These are phyloP conservation scores for Leonotis leonurus DNA, from an alignment of 257 asterid species.

Conservation along the genomic window DNA sequence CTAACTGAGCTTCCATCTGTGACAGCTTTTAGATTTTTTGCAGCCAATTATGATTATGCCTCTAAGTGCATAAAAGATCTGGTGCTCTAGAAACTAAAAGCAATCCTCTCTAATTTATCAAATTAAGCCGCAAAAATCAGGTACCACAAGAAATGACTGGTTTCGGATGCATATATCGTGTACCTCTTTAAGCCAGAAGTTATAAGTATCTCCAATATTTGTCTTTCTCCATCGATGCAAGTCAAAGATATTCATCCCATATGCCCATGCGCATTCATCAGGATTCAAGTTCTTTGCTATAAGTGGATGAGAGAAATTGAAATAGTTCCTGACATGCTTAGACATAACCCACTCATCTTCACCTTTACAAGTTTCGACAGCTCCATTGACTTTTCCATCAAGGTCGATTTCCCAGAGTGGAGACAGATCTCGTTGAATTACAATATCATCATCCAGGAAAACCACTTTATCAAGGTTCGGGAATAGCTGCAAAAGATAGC, in stretches of 20 bases:
- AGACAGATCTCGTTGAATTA: constrained; percentile 83
- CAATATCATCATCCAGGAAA: constrained; percentile 95
- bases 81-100: background rate
- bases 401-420: constrained; percentile 91
- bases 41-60: background rate
- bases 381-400: constrained; percentile 87
- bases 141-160: constrained; percentile 11
- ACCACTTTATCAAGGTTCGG: constrained; percentile 96
- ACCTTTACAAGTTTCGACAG: constrained; percentile 99
- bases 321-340: constrained; percentile 78
- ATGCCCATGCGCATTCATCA: constrained; percentile 98
- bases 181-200: constrained; percentile 95
- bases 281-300: constrained; percentile 77
- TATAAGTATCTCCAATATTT: constrained; percentile 73
- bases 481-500: constrained; percentile 65
- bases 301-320: constrained; percentile 92
- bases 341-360: constrained; percentile 98
- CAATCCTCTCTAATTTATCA: background rate
- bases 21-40: background rate
- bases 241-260: constrained; percentile 96
- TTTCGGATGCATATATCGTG: background rate
- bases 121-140: constrained; percentile 1
- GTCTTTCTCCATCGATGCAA: constrained; percentile 76
- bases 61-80: background rate
- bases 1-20: too few species aligned